Evolutionary conservation across 768 basidiomycete species (phyloP).

Genomic region (Mycena sanguinolenta): DNA sequence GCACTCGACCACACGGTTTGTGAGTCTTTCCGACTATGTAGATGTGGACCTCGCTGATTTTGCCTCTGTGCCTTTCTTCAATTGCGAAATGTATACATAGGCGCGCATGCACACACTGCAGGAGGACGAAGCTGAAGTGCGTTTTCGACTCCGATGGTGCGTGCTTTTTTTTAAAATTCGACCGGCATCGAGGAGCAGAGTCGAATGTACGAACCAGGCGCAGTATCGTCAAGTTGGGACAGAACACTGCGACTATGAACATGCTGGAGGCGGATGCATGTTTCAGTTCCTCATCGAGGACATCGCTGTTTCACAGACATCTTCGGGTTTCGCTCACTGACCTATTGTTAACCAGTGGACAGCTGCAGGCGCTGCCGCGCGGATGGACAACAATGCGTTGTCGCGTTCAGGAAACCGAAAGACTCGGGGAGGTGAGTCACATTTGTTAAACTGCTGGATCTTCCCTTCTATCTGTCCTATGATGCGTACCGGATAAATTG

Average conservation of each 20-base stretch:
- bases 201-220: not conserved
- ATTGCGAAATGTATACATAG: too few species aligned
- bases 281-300: not conserved
- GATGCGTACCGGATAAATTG: too few species aligned
- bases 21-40: too few species aligned
- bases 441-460: too few species aligned
- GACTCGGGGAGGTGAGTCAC: conserved; percentile 82
- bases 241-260: not conserved
- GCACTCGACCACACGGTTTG: too few species aligned
- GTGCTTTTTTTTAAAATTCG: not conserved
- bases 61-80: too few species aligned
- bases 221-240: not conserved
- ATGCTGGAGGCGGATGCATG: not conserved
- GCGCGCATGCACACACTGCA: not conserved
- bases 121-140: not conserved
- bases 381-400: conserved; percentile 82
- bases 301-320: not conserved
- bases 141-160: not conserved
- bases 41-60: too few species aligned
- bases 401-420: conserved; percentile 85
- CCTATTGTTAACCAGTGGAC: too few species aligned
- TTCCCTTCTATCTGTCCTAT: not conserved
- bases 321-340: conserved; percentile 45
- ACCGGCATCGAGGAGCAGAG: too few species aligned
- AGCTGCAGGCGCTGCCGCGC: conserved; percentile 84